Base-by-base conservation (phyloP, 176 grass and related monocot genomes). In the Oryza nivara region DNA sequence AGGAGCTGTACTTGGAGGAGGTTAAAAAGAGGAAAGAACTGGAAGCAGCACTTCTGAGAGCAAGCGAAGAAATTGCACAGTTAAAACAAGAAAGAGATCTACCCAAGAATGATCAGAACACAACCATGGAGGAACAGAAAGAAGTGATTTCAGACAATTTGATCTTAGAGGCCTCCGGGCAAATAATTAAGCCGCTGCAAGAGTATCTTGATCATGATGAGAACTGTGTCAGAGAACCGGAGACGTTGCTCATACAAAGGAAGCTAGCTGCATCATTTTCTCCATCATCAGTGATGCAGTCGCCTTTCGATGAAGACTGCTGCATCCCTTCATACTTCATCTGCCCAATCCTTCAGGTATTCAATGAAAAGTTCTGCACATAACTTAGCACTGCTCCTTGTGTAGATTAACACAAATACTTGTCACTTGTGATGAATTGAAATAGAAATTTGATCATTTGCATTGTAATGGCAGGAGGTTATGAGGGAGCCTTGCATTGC, bases 321-420 rank as follows among this genome's bases (percentile, higher is more conserved):
- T 19, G 34, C 63, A 26, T 73, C 23, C 91, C 93, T 7, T 80
- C 86, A 20, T 92, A 89, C 68, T 91, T 92, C 38, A 74, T 96
- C 43, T 92, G 93, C 80, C 91, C 93, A 2, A 92, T 96, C 35
- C 66, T 67, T 66, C 86, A 91, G 90, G 90, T 95, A 63, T 48
- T 11, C 1, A 2, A 1, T 60, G 56, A 19, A 2, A 44, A 9
- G 3, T 66, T 5, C n/a, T 12, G 12, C 14, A 56, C 69, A 52
- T 45, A 36, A 32, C 11, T 49, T 36, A 36, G 0, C 35, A 36
- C 35, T 36, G 35, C 35, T 34, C 16, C 46, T 48, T 15, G 47
- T 46, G 44, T 28, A 28, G 23, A 26, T 9, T 72, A 60, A 69
- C n/a, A 56, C 9, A 46, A 66, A 66, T 13, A 30, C 26, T 17